A percentile compares a stretch with the other conserved stretches of the same genome.
phyloP scores from a whole-genome alignment of 805 yeast species.

The Pichia rugopelliculosa region DNA sequence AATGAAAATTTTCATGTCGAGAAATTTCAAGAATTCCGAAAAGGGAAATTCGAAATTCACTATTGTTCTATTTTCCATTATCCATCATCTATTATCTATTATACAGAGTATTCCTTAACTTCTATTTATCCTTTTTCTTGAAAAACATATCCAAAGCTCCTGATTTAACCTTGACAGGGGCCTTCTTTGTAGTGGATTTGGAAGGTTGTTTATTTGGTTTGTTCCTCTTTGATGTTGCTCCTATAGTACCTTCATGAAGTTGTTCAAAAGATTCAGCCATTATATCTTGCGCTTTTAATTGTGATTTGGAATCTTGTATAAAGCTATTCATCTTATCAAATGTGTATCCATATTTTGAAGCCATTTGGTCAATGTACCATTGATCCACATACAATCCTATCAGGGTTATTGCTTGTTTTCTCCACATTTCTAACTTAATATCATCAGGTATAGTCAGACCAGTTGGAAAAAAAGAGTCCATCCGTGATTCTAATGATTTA shows the following conservation, averaged over 20 bases:
- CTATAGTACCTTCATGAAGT: conserved; percentile 25
- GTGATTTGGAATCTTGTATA: conserved; percentile 14
- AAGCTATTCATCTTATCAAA: conserved; percentile 14
- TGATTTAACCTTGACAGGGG: conserved; percentile 33
- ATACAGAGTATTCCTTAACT: background rate
- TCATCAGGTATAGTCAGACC: background rate
- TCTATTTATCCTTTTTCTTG: conserved; percentile 27
- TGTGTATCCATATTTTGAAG: conserved; percentile 13
- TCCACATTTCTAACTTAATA: conserved; percentile 17
- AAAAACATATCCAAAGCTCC: conserved; percentile 70
- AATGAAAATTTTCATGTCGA: background rate
- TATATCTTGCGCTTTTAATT: conserved; percentile 17
- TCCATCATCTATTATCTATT: too few species aligned
- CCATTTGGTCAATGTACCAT: conserved; percentile 20
- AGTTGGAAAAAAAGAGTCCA: background rate
- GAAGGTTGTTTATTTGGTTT: conserved; percentile 15
- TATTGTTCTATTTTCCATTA: background rate
- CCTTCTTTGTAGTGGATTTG: conserved; percentile 20
- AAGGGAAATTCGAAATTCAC: background rate
- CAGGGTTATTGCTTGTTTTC: conserved; percentile 39
- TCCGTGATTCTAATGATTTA: conserved; percentile 5
- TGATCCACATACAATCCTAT: conserved; percentile 37
- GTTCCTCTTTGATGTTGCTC: conserved; percentile 12
- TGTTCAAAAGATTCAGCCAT: conserved; percentile 27
- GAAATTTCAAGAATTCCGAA: background rate